phyloP scores from a whole-genome alignment of 305 asterid genomes.

The Caryopteris hybrid region DNA sequence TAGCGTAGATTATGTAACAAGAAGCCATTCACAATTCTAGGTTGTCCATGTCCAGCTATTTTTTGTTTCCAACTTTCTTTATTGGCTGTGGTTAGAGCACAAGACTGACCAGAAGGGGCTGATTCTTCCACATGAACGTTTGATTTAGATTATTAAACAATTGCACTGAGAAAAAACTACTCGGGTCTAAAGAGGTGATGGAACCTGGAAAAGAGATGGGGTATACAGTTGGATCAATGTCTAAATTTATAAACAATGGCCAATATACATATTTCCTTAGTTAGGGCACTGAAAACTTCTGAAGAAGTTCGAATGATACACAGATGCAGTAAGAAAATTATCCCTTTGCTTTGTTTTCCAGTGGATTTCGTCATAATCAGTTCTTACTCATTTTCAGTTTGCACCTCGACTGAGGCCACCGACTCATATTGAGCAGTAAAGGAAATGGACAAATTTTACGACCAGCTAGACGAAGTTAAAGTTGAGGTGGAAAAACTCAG shows the following conservation, averaged over 20 bases:
- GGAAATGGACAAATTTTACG: conserved; percentile 30
- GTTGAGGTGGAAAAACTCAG: conserved; percentile 32
- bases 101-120: neutral
- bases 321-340: neutral
- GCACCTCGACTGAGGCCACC: conserved; percentile 3
- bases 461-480: conserved; percentile 34
- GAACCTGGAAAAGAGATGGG: neutral
- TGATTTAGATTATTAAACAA: neutral
- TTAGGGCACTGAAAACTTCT: neutral
- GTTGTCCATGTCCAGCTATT: neutral
- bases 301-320: neutral
- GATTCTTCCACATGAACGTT: neutral
- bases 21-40: neutral
- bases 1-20: neutral
- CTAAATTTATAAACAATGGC: neutral
- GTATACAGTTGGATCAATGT: neutral
- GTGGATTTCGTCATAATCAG: neutral
- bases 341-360: conserved; percentile 1
- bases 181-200: neutral
- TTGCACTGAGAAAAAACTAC: neutral
- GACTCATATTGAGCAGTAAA: neutral
- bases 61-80: neutral
- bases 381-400: neutral
- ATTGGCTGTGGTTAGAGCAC: neutral
- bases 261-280: neutral